These are phyloP conservation scores for Nasturtium officinale DNA, from an alignment of 345 rosid species.

Conservation along the genomic window DNA sequence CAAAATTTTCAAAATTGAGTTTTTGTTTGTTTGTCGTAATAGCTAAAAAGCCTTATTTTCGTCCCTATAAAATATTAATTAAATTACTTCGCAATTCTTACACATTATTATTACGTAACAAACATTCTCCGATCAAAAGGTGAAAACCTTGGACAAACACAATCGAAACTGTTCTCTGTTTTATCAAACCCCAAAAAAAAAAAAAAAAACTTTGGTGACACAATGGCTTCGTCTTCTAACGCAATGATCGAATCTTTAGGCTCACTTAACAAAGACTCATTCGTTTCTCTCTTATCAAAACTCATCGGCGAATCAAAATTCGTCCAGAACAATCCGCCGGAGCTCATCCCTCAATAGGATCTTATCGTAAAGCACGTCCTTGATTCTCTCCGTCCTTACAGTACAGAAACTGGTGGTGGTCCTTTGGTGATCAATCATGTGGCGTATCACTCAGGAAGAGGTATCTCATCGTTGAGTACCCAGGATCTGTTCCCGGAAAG, in stretches of 20 bases:
- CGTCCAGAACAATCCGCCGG: slow-evolving; percentile 96
- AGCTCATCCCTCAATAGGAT: slow-evolving; percentile 86
- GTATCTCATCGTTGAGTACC: slow-evolving; percentile 95
- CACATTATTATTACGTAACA: no score
- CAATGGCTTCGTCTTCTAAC: slow-evolving; percentile 33
- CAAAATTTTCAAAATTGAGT: no score
- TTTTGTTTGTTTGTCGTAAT: no score
- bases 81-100: not conserved
- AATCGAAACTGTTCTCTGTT: not conserved
- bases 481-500: slow-evolving; percentile 85
- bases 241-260: slow-evolving; percentile 55
- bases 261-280: slow-evolving; percentile 61
- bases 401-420: slow-evolving; percentile 83
- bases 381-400: slow-evolving; percentile 75
- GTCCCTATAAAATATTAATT: not conserved
- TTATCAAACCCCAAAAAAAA: not conserved
- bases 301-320: slow-evolving; percentile 77
- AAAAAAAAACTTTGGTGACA: not conserved
- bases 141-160: not conserved
- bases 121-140: not conserved
- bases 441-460: slow-evolving; percentile 69
- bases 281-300: slow-evolving; percentile 66
- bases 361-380: slow-evolving; percentile 75
- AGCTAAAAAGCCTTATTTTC: no score
- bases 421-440: slow-evolving; percentile 77